These are phyloP conservation scores for Penicillium fuscoglaucum DNA, from an alignment of 2,329 filamentous ascomycete genomes.

Conservation along the genomic window DNA sequence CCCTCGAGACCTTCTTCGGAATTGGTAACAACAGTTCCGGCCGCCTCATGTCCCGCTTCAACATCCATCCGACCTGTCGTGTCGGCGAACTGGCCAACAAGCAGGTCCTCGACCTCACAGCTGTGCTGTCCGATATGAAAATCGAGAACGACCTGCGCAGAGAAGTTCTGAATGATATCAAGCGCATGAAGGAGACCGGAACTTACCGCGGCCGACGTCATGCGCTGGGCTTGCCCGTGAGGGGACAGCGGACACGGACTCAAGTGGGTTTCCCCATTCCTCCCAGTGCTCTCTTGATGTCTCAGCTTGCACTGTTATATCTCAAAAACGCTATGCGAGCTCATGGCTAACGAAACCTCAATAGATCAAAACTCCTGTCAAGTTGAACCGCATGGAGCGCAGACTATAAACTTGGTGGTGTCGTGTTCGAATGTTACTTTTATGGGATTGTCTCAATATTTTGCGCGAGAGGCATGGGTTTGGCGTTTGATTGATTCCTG, in stretches of 20 bases:
- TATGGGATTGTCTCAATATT: conserved; percentile 24
- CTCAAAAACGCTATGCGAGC: background rate
- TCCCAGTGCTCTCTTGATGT: background rate
- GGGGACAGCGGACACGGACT: conserved; percentile 83
- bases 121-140: conserved; percentile 85
- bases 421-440: conserved; percentile 18
- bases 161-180: conserved; percentile 80
- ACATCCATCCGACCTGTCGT: conserved; percentile 80
- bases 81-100: conserved; percentile 72
- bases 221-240: conserved; percentile 86
- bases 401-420: conserved; percentile 35
- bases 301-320: background rate
- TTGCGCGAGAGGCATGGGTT: conserved; percentile 26
- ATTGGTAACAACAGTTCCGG: conserved; percentile 69
- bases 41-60: conserved; percentile 82
- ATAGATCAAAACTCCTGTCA: conserved; percentile 60
- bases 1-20: conserved; percentile 82
- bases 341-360: conserved; percentile 21
- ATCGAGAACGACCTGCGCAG: conserved; percentile 86
- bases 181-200: conserved; percentile 83
- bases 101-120: conserved; percentile 78
- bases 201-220: conserved; percentile 85
- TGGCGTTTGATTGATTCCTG: conserved; percentile 27
- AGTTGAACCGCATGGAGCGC: conserved; percentile 60
- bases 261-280: conserved; percentile 53